These are phyloP conservation scores for Botryotinia narcissicola DNA, from an alignment of 2,329 filamentous ascomycete species.

Conservation along the genomic window DNA sequence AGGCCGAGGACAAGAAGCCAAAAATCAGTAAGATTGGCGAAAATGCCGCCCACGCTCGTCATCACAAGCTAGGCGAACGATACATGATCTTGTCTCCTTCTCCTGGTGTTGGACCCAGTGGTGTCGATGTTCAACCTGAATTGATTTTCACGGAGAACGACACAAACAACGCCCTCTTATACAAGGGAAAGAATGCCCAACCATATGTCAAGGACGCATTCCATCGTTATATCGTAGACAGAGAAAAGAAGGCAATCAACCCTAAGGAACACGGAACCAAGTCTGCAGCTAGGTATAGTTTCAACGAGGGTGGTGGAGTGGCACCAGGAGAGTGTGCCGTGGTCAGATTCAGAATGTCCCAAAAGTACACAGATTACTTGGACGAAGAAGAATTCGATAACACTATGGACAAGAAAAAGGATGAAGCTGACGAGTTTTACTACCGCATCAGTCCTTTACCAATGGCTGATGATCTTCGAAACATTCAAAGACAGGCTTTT, in stretches of 20 bases:
- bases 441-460: conserved; percentile 88
- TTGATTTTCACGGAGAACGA: conserved; percentile 95
- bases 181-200: conserved; percentile 73
- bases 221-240: conserved; percentile 80
- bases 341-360: conserved; percentile 85
- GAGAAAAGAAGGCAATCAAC: conserved; percentile 78
- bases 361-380: conserved; percentile 70
- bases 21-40: conserved; percentile 66
- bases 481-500: conserved; percentile 92
- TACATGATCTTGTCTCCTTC: conserved; percentile 87
- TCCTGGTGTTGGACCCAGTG: conserved; percentile 74
- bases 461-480: conserved; percentile 89
- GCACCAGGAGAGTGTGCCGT: conserved; percentile 90
- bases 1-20: conserved; percentile 73
- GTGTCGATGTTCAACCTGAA: conserved; percentile 80
- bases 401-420: conserved; percentile 76
- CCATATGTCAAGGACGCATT: conserved; percentile 95
- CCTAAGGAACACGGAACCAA: conserved; percentile 81
- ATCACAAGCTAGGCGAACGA: conserved; percentile 76
- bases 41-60: conserved; percentile 71
- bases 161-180: conserved; percentile 78
- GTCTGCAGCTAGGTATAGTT: conserved; percentile 85
- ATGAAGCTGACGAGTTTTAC: conserved; percentile 97
- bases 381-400: conserved; percentile 94
- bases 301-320: conserved; percentile 86